These are phyloP conservation scores for Leccinum colubrinum DNA, from an alignment of 1,284 basidiomycete genomes.

Conservation along the genomic window DNA sequence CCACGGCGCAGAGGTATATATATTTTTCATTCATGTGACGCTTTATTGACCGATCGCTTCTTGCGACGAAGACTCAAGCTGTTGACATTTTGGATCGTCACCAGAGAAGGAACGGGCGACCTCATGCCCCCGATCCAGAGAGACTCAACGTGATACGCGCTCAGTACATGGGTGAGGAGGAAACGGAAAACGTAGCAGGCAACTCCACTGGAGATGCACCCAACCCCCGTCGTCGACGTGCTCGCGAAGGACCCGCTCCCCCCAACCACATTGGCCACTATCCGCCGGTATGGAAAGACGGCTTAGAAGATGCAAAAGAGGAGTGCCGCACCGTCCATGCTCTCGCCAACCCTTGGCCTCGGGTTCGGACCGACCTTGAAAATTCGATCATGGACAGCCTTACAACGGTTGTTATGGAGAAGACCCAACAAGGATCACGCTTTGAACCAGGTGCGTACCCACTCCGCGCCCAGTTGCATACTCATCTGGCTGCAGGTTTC, in stretches of 20 bases:
- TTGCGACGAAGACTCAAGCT: no score
- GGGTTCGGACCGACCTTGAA: background rate
- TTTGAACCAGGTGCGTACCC: background rate
- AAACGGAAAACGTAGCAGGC: no score
- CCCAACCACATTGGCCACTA: background rate
- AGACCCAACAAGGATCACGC: background rate
- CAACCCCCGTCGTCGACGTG: no score
- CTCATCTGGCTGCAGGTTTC: background rate
- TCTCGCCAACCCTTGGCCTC: background rate
- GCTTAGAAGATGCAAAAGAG: background rate
- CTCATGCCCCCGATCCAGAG: no score
- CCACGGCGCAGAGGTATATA: no score
- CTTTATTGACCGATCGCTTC: no score
- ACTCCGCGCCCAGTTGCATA: background rate
- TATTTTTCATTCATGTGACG: no score
- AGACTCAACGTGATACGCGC: no score
- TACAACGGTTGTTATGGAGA: background rate
- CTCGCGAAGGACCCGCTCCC: background rate
- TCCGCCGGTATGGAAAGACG: background rate
- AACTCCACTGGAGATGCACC: no score
- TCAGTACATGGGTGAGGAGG: no score
- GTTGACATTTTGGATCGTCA: no score
- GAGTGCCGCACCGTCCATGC: background rate
- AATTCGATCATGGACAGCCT: background rate
- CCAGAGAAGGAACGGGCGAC: no score